Evolutionary conservation across 2,329 filamentous ascomycete genomes (phyloP), one percentile per base, ranked within the genome.

Genomic region (Ascochyta viciae-villosae): DNA sequence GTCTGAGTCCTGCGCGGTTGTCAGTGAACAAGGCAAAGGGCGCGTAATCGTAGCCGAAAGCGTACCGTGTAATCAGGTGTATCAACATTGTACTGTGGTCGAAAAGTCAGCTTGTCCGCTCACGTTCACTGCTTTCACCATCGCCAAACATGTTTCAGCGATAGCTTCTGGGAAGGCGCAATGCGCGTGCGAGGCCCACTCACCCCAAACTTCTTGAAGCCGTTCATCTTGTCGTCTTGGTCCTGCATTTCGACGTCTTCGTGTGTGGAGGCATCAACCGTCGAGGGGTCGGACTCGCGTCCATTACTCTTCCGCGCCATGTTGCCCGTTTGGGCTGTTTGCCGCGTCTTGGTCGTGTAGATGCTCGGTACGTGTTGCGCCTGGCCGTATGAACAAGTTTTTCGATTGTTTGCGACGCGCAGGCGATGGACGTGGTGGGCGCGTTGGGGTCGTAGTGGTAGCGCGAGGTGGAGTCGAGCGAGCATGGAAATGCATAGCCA

Each of bases 41-140:
- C 45, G 48, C 29, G 33, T 40, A 19, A 45, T 19, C 12, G 40
- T 15, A 27, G 22, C 7, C 7, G 13, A 22, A 44, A 52, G 43
- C 63, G 63, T 81, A 83, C 81, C 61, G 85, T 87, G 72, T 87
- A 87, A 62, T 87, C 85, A 39, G 85, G 85, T 7, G 85, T 87
- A 53, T 87, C 84, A 68, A 85, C 77, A 54, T 81, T 79, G 62
- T 80, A 80, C 77, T 82, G 60, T 43, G 57, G 51, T 43, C 41
- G 27, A 22, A 41, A 41, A n/a, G 64, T 76, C 54, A 76, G 73
- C 61, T 44, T 58, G 38, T 48, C 59, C 62, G 46, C 31, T 55
- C 43, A 22, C 27, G 10, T 38, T 13, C 34, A 12, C 33, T 31
- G 41, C 38, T 23, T 38, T 23, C 45, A 51, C 49, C 24, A 16